These are phyloP conservation scores for Phytophthora colocasiae DNA, from an alignment of 352 stramenopile species.

Conservation along the genomic window DNA sequence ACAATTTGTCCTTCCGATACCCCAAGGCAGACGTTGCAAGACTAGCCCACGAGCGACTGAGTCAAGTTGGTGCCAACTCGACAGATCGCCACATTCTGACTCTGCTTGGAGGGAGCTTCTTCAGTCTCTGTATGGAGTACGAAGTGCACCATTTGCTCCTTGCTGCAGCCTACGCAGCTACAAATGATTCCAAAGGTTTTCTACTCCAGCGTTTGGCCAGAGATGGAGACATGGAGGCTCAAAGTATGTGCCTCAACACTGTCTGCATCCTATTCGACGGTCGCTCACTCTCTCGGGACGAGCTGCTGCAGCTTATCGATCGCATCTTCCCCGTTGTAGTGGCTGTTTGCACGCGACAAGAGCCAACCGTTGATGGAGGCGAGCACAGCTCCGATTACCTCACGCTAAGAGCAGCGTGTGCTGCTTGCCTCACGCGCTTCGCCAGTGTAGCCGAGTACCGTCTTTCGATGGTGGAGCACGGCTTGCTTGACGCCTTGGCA, in stretches of 20 bases:
- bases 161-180: slow-evolving; percentile 26
- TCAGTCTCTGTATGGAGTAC: slow-evolving; percentile 76
- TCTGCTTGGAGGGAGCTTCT: slow-evolving; percentile 59
- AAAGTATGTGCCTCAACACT: slow-evolving; percentile 66
- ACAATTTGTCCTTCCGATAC: slow-evolving; percentile 81
- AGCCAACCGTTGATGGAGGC: neutral
- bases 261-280: slow-evolving; percentile 74
- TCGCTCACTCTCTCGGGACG: slow-evolving; percentile 42
- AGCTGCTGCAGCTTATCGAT: slow-evolving; percentile 51
- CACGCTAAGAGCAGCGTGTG: slow-evolving; percentile 52
- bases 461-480: slow-evolving; percentile 53
- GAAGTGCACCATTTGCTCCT: slow-evolving; percentile 57
- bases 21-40: slow-evolving; percentile 58
- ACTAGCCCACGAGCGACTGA: slow-evolving; percentile 44
- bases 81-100: slow-evolving; percentile 35
- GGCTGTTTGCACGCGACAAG: slow-evolving; percentile 41
- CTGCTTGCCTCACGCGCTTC: slow-evolving; percentile 75
- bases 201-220: slow-evolving; percentile 47
- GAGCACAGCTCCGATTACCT: slow-evolving; percentile 10
- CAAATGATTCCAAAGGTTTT: slow-evolving; percentile 29
- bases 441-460: slow-evolving; percentile 65
- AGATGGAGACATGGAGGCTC: slow-evolving; percentile 43
- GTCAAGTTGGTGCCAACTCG: slow-evolving; percentile 36
- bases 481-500: slow-evolving; percentile 56
- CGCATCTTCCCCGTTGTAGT: slow-evolving; percentile 56